Percentiles rank a stretch among this genome's conserved stretches.
Evolutionary conservation across 805 yeast genomes (phyloP).

Genomic region (Saccharomycopsis malanga): DNA sequence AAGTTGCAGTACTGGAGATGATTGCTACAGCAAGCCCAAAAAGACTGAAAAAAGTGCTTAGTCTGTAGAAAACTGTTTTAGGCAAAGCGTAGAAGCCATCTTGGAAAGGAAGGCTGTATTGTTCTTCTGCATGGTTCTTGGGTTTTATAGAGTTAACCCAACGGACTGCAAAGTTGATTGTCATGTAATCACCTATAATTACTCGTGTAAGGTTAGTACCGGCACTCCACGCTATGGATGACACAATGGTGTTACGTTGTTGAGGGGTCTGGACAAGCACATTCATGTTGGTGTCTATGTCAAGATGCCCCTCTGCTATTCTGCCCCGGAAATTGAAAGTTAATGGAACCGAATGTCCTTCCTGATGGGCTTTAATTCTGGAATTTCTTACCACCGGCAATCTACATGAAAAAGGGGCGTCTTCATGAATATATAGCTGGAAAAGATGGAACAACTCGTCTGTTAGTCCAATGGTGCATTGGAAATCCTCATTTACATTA

Average conservation of each 20-base stretch:
- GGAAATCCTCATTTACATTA: slow-evolving; percentile 40
- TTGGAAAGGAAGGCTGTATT: slow-evolving; percentile 1
- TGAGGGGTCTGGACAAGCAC: slow-evolving; percentile 36
- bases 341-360: slow-evolving; percentile 40
- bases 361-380: neutral
- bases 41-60: neutral
- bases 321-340: slow-evolving; percentile 60
- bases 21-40: slow-evolving; percentile 2
- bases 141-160: slow-evolving; percentile 36
- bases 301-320: slow-evolving; percentile 60
- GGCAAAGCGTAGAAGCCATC: slow-evolving; percentile 13
- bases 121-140: neutral
- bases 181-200: slow-evolving; percentile 58
- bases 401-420: slow-evolving; percentile 66
- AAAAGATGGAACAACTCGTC: slow-evolving; percentile 67
- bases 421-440: slow-evolving; percentile 72
- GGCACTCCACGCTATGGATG: slow-evolving; percentile 53
- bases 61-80: slow-evolving; percentile 2
- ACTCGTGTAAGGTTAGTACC: slow-evolving; percentile 55
- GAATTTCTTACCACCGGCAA: slow-evolving; percentile 40
- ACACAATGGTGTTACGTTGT: slow-evolving; percentile 38
- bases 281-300: slow-evolving; percentile 53
- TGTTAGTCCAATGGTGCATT: slow-evolving; percentile 54
- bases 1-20: slow-evolving; percentile 5
- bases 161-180: slow-evolving; percentile 48